A percentile compares a stretch with the other conserved stretches of the same genome.
These are phyloP conservation scores for Byssochlamys sp. DNA, from an alignment of 2,329 filamentous ascomycete species.

Conservation along the genomic window DNA sequence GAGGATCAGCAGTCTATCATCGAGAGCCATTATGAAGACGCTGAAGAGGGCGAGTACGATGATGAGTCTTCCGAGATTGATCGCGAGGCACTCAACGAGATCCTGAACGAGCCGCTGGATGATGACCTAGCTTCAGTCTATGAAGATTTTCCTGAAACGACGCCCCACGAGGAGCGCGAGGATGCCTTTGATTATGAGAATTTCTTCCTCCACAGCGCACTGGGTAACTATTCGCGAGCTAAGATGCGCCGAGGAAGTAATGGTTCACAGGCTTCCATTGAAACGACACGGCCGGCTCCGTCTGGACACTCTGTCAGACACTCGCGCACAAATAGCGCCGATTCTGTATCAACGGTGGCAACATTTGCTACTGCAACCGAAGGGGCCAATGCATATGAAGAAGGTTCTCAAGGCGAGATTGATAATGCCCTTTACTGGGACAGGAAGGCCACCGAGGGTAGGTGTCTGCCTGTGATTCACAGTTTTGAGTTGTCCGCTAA, in stretches of 20 bases:
- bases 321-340: slow-evolving; percentile 46
- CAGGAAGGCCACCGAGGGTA: slow-evolving; percentile 26
- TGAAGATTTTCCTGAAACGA: slow-evolving; percentile 40
- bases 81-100: slow-evolving; percentile 48
- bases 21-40: slow-evolving; percentile 35
- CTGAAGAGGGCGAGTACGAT: slow-evolving; percentile 31
- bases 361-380: slow-evolving; percentile 57
- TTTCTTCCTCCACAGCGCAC: slow-evolving; percentile 86
- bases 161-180: slow-evolving; percentile 82
- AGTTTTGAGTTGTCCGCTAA: neutral
- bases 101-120: slow-evolving; percentile 38
- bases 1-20: slow-evolving; percentile 21
- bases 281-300: slow-evolving; percentile 37
- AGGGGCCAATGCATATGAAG: slow-evolving; percentile 28
- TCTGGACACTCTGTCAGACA: slow-evolving; percentile 19
- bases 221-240: slow-evolving; percentile 51
- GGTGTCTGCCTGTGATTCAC: slow-evolving; percentile 1
- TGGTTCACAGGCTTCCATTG: slow-evolving; percentile 40
- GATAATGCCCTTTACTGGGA: slow-evolving; percentile 33
- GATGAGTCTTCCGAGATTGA: slow-evolving; percentile 46
- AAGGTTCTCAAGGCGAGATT: slow-evolving; percentile 29
- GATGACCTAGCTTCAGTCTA: slow-evolving; percentile 5
- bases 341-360: slow-evolving; percentile 51
- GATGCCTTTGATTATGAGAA: slow-evolving; percentile 96
- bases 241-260: slow-evolving; percentile 23